phyloP scores from a whole-genome alignment of 2,329 filamentous ascomycete species.

The Cyphellophora attinorum region DNA sequence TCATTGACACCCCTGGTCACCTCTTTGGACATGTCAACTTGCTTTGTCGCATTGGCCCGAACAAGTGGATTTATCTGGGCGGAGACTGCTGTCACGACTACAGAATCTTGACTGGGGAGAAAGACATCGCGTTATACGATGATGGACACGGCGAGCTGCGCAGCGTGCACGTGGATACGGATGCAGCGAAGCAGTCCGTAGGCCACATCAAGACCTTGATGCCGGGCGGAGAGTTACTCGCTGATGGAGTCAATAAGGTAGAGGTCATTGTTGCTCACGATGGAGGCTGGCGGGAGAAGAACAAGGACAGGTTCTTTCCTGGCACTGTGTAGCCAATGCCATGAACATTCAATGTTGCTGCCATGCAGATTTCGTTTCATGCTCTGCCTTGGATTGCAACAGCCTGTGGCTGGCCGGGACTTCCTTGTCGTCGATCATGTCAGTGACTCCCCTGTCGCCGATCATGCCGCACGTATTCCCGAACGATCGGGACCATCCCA shows the following conservation, averaged over 20 bases:
- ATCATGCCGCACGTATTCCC: too few species aligned
- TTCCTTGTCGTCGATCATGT: too few species aligned
- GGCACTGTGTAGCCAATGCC: slow-evolving; percentile 5
- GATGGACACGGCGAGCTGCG: slow-evolving; percentile 34
- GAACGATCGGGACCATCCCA: too few species aligned
- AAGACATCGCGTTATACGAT: slow-evolving; percentile 41
- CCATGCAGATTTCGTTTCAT: too few species aligned
- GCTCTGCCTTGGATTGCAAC: too few species aligned
- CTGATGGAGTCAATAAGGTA: slow-evolving; percentile 8
- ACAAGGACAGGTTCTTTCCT: slow-evolving; percentile 14
- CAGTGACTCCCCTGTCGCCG: too few species aligned
- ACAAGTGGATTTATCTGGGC: slow-evolving; percentile 20
- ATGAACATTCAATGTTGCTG: background rate
- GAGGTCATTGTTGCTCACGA: slow-evolving; percentile 19
- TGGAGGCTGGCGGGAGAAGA: slow-evolving; percentile 13
- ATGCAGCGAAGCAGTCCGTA: slow-evolving; percentile 34
- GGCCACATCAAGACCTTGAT: slow-evolving; percentile 23
- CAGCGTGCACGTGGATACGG: slow-evolving; percentile 43
- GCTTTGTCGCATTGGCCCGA: slow-evolving; percentile 11
- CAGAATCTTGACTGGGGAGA: slow-evolving; percentile 24
- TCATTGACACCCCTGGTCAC: slow-evolving; percentile 24
- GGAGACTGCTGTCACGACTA: slow-evolving; percentile 25
- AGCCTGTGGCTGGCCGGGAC: too few species aligned
- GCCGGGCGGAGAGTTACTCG: slow-evolving; percentile 5
- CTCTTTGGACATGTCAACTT: slow-evolving; percentile 25